These are phyloP conservation scores for Colletotrichum australisinense DNA, from an alignment of 2,329 filamentous ascomycete species.

Conservation along the genomic window DNA sequence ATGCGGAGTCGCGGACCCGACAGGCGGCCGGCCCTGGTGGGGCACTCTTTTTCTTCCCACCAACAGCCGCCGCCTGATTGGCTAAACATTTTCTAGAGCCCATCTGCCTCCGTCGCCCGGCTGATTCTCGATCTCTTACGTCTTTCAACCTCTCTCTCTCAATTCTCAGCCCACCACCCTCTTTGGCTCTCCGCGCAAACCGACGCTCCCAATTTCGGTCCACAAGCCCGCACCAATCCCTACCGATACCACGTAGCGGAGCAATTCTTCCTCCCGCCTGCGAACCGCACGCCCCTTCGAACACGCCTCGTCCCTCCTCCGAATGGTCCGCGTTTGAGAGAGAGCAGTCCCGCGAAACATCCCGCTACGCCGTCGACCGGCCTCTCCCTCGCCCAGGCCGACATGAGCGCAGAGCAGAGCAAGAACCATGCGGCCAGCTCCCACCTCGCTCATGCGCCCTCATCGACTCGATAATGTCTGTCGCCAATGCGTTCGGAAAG, in stretches of 20 bases:
- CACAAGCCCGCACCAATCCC: background rate
- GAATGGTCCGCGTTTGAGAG: conserved; percentile 2
- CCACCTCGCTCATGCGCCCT: conserved; percentile 32
- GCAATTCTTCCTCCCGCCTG: background rate
- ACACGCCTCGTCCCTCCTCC: background rate
- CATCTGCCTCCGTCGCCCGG: conserved; percentile 3
- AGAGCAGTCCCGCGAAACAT: background rate
- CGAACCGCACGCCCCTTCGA: background rate
- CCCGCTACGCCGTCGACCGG: background rate
- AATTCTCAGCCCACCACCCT: background rate
- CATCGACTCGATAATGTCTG: conserved; percentile 30
- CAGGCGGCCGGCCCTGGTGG: background rate
- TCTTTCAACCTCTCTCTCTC: background rate
- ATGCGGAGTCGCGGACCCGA: background rate
- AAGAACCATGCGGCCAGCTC: conserved; percentile 35
- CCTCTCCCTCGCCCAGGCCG: conserved; percentile 1
- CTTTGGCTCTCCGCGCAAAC: background rate
- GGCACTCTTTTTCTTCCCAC: background rate
- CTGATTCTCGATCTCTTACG: conserved; percentile 6
- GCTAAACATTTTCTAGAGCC: conserved; percentile 20
- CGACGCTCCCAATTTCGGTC: background rate
- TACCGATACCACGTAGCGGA: background rate
- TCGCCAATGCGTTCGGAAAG: conserved; percentile 29
- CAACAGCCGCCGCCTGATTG: conserved; percentile 5
- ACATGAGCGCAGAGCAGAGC: conserved; percentile 35